Base-by-base conservation (phyloP, 1,139 yeast species). In the Candida neerlandica region DNA sequence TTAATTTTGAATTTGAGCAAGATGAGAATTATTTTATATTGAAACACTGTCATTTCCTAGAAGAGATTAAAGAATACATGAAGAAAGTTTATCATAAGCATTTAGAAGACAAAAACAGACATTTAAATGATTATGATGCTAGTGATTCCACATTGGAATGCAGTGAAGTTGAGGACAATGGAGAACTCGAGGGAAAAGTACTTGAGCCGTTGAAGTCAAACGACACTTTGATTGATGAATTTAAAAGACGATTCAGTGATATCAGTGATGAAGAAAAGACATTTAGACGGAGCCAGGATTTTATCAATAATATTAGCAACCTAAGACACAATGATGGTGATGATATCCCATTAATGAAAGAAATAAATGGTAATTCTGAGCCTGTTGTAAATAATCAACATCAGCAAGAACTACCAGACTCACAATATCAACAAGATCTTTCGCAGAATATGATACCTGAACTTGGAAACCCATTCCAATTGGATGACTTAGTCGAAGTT, bases 21-120 rank as follows among this genome's bases (percentile, higher is more conserved):
- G 75, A 74, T 54, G 74, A 71, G 35, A 65, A 62, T 46, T 67
- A 65, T 51, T 64, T 70, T 15, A 51, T 66, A 10, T 55, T 67
- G 73, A 53, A 75, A 67, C 45, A 57, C 56, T 21, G 58, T 27
- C 19, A 59, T n/a, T 62, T 72, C 26, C 48, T 69, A 2, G 60
- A 54, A 7, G 67, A 65, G 41, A 62, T 74, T 18, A 68, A 66
- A 46, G 44, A 50, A 11, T 75, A 74, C 50, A 65, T 71, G 12
- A 55, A 55, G 42, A 52, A 41, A 12, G 38, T 45, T 14, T 43
- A 35, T 14, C 33, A 18, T 18, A 29, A 26, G 19, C 35, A 34
- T 27, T 18, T 29, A 6, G 15, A 26, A 12, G 42, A 45, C 18
- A 23, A 23, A 16, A 21, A 43, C 18, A 26, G 29, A 11, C 44